Base-by-base conservation (phyloP, 345 rosid genomes). In the Dovyalis caffra region DNA sequence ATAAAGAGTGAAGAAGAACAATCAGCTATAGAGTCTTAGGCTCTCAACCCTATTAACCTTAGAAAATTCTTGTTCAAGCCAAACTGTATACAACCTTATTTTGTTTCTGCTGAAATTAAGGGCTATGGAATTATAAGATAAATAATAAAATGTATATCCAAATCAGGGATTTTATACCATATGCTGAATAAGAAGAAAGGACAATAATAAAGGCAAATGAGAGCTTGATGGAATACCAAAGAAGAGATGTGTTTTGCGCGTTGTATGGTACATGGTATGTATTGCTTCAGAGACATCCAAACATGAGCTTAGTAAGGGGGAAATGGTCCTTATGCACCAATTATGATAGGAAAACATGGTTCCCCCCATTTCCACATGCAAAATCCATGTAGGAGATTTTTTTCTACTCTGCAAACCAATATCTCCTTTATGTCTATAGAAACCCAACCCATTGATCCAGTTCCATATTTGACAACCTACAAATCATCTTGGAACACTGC, bases 121-220 rank as follows among this genome's bases (percentile, higher is more conserved):
- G 32, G n/a, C 28, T 32, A 5, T 33, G 10, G 10, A 58, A 20
- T n/a, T 7, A 74, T 5, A 66, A 11, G 26, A 33, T 31, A 23
- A 32, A 7, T 2, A 8, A 56, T 21, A 6, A 3, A 10, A 64
- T 51, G 20, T 45, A 15, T 15, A 15, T 49, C 5, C 57, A 49
- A 16, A n/a, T n/a, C n/a, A 26, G 14, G 65, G 15, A 8, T 61
- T 32, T 38, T 66, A 6, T 70, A 78, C 84, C 83, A 32, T 78
- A 84, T 5, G 87, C 84, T 20, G 84, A 84, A 49, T 84, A 84
- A 20, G 84, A 84, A 43, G 87, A 78, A 28, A 84, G 80, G 68
- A 84, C 84, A 29, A 83, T 75, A 15, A 83, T 75, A 69, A 77
- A 69, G 7, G 86, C 78, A 0, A 84, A 80, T 31, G 82, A 84